Conservation (phyloP, 78 protist genomes). For the Diacronema lutheri region DNA sequence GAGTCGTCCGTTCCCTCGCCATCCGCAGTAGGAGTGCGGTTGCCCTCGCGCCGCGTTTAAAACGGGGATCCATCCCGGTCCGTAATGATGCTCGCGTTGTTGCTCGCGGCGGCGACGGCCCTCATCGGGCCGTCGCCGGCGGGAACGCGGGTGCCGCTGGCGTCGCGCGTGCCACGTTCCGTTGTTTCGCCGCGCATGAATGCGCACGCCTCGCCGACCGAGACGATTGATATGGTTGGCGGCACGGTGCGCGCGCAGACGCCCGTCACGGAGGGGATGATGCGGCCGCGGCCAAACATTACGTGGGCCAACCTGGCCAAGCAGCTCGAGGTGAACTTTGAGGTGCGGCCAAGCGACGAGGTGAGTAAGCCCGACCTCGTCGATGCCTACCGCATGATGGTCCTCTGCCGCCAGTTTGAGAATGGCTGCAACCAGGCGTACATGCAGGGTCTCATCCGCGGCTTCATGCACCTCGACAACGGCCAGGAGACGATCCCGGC, state of each 20-base stretch:
- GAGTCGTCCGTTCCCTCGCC: too few relatives aligned
- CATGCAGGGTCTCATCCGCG: constrained; percentile 32
- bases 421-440: constrained; percentile 39
- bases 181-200: background rate
- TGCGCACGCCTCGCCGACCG: background rate
- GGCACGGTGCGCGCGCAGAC: background rate
- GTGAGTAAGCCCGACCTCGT: background rate
- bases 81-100: too few relatives aligned
- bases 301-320: background rate
- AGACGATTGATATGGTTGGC: background rate
- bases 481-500: constrained; percentile 46
- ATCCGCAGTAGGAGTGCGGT: too few relatives aligned
- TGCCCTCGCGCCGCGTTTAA: too few relatives aligned
- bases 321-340: constrained; percentile 1
- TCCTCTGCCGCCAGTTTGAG: constrained; percentile 45
- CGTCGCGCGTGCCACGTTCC: too few relatives aligned
- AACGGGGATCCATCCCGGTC: too few relatives aligned
- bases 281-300: constrained; percentile 14
- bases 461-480: constrained; percentile 48
- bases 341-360: background rate
- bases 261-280: background rate
- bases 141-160: too few relatives aligned
- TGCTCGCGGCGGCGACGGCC: too few relatives aligned
- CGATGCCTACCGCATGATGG: constrained; percentile 23
- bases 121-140: too few relatives aligned